Evolutionary conservation across 495 filamentous ascomycete genomes (phyloP).

Genomic region (Penicillium simplicissimum): DNA sequence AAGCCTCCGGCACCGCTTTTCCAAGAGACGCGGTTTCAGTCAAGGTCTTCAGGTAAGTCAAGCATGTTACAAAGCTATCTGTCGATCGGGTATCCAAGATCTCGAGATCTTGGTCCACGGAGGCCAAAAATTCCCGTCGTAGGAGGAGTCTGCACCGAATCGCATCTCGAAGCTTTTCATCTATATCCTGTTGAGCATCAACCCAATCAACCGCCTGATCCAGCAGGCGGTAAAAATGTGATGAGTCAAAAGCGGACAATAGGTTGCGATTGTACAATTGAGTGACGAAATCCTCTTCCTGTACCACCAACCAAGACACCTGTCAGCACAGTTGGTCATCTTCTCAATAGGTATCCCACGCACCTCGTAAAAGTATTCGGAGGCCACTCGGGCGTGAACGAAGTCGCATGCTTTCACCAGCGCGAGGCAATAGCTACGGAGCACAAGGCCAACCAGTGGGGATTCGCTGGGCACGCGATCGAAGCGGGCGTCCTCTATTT

Average conservation of each 20-base stretch:
- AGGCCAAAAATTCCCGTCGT: conserved; percentile 60
- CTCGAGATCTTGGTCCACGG: conserved; percentile 49
- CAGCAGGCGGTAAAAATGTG: conserved; percentile 59
- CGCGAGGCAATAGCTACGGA: conserved; percentile 84
- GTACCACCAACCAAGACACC: conserved; percentile 6
- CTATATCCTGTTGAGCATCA: conserved; percentile 46
- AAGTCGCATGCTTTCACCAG: conserved; percentile 80
- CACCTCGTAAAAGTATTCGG: conserved; percentile 88
- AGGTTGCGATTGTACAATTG: conserved; percentile 83
- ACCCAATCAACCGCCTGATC: conserved; percentile 60
- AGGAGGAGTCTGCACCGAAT: conserved; percentile 64
- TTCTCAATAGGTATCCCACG: conserved; percentile 10
- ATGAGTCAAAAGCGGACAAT: conserved; percentile 59
- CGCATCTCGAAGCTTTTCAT: conserved; percentile 55
- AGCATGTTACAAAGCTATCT: conserved; percentile 44
- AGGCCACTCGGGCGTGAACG: conserved; percentile 70
- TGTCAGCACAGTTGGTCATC: neutral
- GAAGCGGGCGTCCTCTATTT: conserved; percentile 71
- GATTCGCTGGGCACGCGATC: conserved; percentile 43
- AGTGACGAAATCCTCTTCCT: conserved; percentile 96
- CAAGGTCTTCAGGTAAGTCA: conserved; percentile 51
- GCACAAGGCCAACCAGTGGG: conserved; percentile 61
- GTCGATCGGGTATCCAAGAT: conserved; percentile 40
- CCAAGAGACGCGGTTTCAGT: conserved; percentile 60
- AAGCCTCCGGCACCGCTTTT: conserved; percentile 69